These are phyloP conservation scores for Pseudozyma flocculosa DNA, from an alignment of 1,284 basidiomycete genomes.

Conservation along the genomic window DNA sequence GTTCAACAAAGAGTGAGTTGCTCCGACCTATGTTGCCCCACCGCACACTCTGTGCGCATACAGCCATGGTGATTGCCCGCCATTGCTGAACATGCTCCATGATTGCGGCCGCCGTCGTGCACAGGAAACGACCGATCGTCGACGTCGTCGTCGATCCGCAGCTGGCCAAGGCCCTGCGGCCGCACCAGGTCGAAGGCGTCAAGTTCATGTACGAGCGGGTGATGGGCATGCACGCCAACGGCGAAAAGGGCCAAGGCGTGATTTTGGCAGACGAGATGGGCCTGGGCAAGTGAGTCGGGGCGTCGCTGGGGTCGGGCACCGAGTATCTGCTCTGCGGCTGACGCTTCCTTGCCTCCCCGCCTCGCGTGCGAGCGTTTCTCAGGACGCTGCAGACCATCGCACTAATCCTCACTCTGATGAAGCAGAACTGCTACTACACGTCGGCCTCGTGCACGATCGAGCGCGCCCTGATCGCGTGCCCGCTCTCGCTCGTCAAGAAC, in stretches of 20 bases:
- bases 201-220: slow-evolving; percentile 97
- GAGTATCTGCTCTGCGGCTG: too few relatives aligned
- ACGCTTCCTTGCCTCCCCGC: too few relatives aligned
- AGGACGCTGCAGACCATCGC: slow-evolving; percentile 91
- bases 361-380: background rate
- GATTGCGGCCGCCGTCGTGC: slow-evolving; percentile 9
- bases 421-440: slow-evolving; percentile 76
- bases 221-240: slow-evolving; percentile 86
- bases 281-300: slow-evolving; percentile 62
- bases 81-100: too few relatives aligned
- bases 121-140: slow-evolving; percentile 68
- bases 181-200: slow-evolving; percentile 67
- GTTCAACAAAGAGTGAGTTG: slow-evolving; percentile 66
- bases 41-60: too few relatives aligned
- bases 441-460: slow-evolving; percentile 85
- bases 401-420: slow-evolving; percentile 92
- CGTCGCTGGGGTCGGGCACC: too few relatives aligned
- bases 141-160: slow-evolving; percentile 95
- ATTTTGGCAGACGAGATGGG: slow-evolving; percentile 99
- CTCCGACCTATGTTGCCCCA: background rate
- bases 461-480: slow-evolving; percentile 96
- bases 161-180: slow-evolving; percentile 66
- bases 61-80: too few relatives aligned
- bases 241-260: slow-evolving; percentile 90
- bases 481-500: slow-evolving; percentile 92